Evolutionary conservation across 1,139 yeast genomes (phyloP).

Genomic region (Scheffersomyces quercinus): DNA sequence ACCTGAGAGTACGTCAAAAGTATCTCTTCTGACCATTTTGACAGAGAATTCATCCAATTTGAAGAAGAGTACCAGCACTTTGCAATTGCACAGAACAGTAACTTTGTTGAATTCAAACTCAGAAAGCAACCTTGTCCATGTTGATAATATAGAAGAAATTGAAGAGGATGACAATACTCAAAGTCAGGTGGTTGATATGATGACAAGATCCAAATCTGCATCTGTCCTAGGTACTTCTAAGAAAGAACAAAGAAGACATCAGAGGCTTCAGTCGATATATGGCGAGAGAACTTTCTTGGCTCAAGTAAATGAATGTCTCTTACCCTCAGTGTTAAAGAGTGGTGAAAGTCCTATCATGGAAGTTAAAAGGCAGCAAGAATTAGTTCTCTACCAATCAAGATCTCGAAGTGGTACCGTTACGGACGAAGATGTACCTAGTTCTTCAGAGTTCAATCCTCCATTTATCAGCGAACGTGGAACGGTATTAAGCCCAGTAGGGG

Average conservation of each 20-base stretch:
- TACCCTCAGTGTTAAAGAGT: slow-evolving; percentile 38
- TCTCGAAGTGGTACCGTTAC: background rate
- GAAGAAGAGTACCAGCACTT: background rate
- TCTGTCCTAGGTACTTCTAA: slow-evolving; percentile 16
- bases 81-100: slow-evolving; percentile 6
- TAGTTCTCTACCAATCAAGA: background rate
- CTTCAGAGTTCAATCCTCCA: background rate
- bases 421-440: background rate
- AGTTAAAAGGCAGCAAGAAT: slow-evolving; percentile 25
- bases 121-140: slow-evolving; percentile 3
- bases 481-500: slow-evolving; percentile 14
- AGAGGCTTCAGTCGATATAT: slow-evolving; percentile 31
- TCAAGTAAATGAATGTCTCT: slow-evolving; percentile 31
- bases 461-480: background rate
- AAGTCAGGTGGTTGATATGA: slow-evolving; percentile 4
- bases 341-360: slow-evolving; percentile 37
- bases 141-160: slow-evolving; percentile 8
- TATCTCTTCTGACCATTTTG: slow-evolving; percentile 7
- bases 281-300: slow-evolving; percentile 34
- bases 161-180: slow-evolving; percentile 8
- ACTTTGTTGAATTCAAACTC: slow-evolving; percentile 10
- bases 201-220: slow-evolving; percentile 27
- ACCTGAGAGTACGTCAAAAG: slow-evolving; percentile 5
- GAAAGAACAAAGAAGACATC: slow-evolving; percentile 14
- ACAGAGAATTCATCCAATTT: slow-evolving; percentile 5